Percentiles rank a stretch among this genome's conserved stretches.
These are phyloP conservation scores for Platanthera zijinensis DNA, from an alignment of 106 monocot genomes.

Conservation along the genomic window DNA sequence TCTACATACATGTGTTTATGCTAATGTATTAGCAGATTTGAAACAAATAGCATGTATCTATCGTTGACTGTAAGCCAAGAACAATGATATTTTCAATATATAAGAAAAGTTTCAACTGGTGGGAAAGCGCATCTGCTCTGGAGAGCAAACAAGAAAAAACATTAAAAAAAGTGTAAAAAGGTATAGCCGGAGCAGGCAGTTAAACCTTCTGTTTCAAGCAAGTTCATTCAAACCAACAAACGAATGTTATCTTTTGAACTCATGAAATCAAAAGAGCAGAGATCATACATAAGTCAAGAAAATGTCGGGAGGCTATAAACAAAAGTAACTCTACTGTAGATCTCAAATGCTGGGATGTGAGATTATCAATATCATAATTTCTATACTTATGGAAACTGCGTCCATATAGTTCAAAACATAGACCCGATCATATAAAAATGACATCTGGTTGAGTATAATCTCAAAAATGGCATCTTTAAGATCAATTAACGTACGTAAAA, in stretches of 20 bases:
- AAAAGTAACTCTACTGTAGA: neutral
- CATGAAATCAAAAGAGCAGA: neutral
- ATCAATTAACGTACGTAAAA: neutral
- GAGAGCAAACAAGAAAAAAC: neutral
- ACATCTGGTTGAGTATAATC: neutral
- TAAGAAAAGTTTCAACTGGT: neutral
- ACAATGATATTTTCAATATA: neutral
- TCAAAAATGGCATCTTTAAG: conserved; percentile 1
- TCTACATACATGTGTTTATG: conserved; percentile 31
- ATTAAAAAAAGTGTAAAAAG: neutral
- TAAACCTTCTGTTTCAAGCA: neutral
- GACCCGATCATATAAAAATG: neutral
- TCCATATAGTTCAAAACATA: neutral
- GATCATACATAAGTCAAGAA: neutral
- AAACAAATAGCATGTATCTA: neutral
- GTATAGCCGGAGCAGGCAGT: neutral
- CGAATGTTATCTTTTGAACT: neutral
- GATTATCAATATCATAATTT: too few species aligned
- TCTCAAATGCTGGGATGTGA: neutral
- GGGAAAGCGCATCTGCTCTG: neutral
- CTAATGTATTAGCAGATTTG: neutral
- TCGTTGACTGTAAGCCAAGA: neutral
- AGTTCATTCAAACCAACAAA: neutral
- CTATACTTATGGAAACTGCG: neutral
- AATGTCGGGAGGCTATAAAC: neutral